Evolutionary conservation across 345 rosid species (phyloP).

Genomic region (Boechera retrofracta): DNA sequence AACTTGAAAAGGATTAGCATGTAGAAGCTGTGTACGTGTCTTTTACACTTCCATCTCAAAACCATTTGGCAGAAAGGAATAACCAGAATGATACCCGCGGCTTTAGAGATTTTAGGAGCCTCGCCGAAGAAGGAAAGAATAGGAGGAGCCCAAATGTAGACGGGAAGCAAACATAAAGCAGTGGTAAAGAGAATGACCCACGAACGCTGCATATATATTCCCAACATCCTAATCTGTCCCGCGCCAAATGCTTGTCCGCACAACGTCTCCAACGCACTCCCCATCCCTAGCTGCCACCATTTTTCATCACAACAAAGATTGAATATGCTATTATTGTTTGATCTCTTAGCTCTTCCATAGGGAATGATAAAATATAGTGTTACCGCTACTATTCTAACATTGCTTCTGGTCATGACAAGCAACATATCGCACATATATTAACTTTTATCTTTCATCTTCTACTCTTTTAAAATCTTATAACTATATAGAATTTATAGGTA

Average conservation of each 20-base stretch:
- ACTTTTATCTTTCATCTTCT: not conserved
- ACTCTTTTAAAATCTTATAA: too few relatives aligned
- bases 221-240: constrained; percentile 75
- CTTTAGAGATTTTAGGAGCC: constrained; percentile 74
- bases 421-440: not conserved
- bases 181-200: constrained; percentile 83
- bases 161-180: constrained; percentile 64
- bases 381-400: not conserved
- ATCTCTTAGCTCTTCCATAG: not conserved
- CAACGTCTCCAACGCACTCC: constrained; percentile 89
- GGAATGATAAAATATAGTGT: not conserved
- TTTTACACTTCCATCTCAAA: not conserved
- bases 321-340: not conserved
- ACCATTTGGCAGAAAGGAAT: not conserved
- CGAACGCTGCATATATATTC: constrained; percentile 93
- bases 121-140: constrained; percentile 73
- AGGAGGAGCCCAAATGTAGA: constrained; percentile 89
- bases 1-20: not conserved
- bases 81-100: constrained; percentile 60
- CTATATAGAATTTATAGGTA: too few relatives aligned
- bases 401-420: not conserved
- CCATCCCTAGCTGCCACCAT: constrained; percentile 81
- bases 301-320: constrained; percentile 9
- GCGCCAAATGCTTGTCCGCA: constrained; percentile 98
- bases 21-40: not conserved